Evolutionary conservation across 148 eudicot genomes (phyloP).

Genomic region (Linanthus parryae): DNA sequence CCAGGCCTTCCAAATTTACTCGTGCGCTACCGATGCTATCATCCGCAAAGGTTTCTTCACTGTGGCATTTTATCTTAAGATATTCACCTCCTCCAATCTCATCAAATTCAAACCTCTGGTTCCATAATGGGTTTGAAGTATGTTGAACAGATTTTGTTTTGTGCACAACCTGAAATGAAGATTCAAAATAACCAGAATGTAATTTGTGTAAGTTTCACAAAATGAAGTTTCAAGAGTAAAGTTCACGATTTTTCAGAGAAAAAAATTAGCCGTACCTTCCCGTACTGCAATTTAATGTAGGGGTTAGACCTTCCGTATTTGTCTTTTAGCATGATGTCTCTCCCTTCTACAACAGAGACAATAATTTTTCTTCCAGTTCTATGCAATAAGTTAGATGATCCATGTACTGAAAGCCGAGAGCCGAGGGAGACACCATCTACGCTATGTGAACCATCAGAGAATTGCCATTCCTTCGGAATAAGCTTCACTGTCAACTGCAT

Average conservation of each 20-base stretch:
- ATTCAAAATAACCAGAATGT: background rate
- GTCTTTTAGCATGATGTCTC: conserved; percentile 67
- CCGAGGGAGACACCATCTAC: conserved; percentile 24
- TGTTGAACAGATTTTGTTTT: conserved; percentile 49
- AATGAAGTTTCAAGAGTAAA: background rate
- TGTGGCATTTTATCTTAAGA: conserved; percentile 68
- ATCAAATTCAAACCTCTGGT: conserved; percentile 89
- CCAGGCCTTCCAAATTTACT: conserved; percentile 85
- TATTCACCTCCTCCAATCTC: conserved; percentile 90
- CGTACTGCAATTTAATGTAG: conserved; percentile 86
- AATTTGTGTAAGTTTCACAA: background rate
- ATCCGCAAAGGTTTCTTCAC: conserved; percentile 77
- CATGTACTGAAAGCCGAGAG: conserved; percentile 41
- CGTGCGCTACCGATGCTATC: conserved; percentile 85
- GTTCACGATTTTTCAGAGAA: background rate
- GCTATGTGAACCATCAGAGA: conserved; percentile 78
- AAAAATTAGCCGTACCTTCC: conserved; percentile 51
- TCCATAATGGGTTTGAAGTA: conserved; percentile 61
- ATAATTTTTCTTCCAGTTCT: conserved; percentile 78
- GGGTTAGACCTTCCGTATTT: conserved; percentile 60
- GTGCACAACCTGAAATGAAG: conserved; percentile 39
- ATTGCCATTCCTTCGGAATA: conserved; percentile 88
- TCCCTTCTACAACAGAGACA: conserved; percentile 73
- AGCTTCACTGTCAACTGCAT: conserved; percentile 79
- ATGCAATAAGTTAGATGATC: conserved; percentile 35